phyloP scores from a whole-genome alignment of 108 stramenopile genomes.

The Mediolabrus comicus region DNA sequence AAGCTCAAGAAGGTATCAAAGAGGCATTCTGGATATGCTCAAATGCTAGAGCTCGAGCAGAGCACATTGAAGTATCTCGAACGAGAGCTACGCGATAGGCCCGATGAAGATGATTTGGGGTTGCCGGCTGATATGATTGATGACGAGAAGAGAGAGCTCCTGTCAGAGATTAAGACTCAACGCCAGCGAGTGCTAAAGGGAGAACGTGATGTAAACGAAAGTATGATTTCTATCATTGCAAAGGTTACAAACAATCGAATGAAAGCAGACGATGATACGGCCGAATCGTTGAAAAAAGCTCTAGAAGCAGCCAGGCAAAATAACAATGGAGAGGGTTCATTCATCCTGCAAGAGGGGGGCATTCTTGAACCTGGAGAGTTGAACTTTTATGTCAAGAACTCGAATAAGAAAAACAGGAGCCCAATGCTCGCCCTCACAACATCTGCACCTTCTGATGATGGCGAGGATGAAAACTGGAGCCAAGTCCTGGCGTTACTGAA shows the following conservation, averaged over 20 bases:
- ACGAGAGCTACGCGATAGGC: slow-evolving; percentile 37
- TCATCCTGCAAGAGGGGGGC: slow-evolving; percentile 15
- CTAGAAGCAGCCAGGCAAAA: slow-evolving; percentile 12
- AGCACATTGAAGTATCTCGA: slow-evolving; percentile 65
- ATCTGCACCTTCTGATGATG: slow-evolving; percentile 28
- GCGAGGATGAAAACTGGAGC: slow-evolving; percentile 65
- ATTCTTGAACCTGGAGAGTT: slow-evolving; percentile 35
- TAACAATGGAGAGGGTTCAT: slow-evolving; percentile 6
- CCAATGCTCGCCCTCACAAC: slow-evolving; percentile 32
- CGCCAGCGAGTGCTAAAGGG: slow-evolving; percentile 47
- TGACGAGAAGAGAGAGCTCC: slow-evolving; percentile 47
- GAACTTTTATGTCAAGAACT: slow-evolving; percentile 28
- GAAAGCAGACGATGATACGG: slow-evolving; percentile 34
- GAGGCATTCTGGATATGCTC: slow-evolving; percentile 39
- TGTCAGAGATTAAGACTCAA: slow-evolving; percentile 62
- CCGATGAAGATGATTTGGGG: slow-evolving; percentile 8
- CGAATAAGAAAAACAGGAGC: slow-evolving; percentile 16
- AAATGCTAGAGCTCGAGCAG: slow-evolving; percentile 62
- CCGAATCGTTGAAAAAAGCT: slow-evolving; percentile 29
- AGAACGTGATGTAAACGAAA: slow-evolving; percentile 51
- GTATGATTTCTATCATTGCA: slow-evolving; percentile 50
- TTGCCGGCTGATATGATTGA: slow-evolving; percentile 29
- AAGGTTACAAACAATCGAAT: slow-evolving; percentile 61
- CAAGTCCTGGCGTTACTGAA: slow-evolving; percentile 71
- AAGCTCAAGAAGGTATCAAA: slow-evolving; percentile 72